Evolutionary conservation across 192 early-diverging fungal genomes (phyloP), one percentile per base, ranked within the genome.

Genomic region (Backusella mclennaniae): DNA sequence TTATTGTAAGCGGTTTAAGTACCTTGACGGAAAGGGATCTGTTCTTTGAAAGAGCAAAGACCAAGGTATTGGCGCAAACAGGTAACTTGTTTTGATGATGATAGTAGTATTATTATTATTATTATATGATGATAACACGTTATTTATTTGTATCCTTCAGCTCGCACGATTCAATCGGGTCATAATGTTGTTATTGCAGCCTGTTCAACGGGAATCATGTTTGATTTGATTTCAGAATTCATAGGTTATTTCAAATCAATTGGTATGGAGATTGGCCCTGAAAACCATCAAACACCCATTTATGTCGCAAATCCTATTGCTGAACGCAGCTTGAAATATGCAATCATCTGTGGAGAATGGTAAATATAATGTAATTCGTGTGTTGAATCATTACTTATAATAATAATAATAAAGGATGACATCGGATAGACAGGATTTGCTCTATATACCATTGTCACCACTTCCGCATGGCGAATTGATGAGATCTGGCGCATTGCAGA

Each of bases 331-430:
- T 81, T 96, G 11, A 89, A 94, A 76, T 91, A 92, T 80, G 92
- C 93, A 23, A 94, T 92, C 78, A 95, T 96, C 71, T 87, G 89
- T 78, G 93, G 93, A 21, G 93, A 96, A 89, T 96, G 95, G 95
- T 92, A 85, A 41, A 69, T 23, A 63, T 2, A 63, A 1, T 33
- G 33, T 2, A 33, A 33, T 33, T 3, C 9, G 11, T 86, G 89
- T 77, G 92, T 92, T 26, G 93, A 95, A 89, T 95, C 12, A 11
- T 5, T 71, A 23, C 38, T 39, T 17, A 63, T 19, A 3, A 8
- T 14, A 19, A 49, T 49, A 14, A 6, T n/a, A 49, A 49, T 49
- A 7, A 70, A 89, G 87, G 89, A 89, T 94, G 87, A 89, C 88
- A 59, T 79, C 85, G 15, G 76, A 83, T 41, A 86, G 89, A 70